Conservation (phyloP, 495 filamentous ascomycete genomes). For the Amniculicola lignicola region DNA sequence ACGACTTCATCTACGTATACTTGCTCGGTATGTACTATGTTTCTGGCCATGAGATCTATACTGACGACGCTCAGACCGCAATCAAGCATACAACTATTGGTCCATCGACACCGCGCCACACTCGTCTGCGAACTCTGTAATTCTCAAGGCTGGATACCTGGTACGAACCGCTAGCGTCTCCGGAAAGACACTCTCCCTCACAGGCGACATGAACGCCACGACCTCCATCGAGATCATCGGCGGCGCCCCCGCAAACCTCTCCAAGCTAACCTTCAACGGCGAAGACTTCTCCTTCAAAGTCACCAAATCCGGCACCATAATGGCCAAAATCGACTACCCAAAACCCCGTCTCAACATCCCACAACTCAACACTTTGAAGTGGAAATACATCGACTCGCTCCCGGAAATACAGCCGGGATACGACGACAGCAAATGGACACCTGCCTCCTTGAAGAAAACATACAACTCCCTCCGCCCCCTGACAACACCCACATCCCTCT, state of each 20-base stretch:
- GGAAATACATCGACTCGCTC: constrained; percentile 68
- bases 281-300: constrained; percentile 14
- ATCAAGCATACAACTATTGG: constrained; percentile 76
- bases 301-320: constrained; percentile 48
- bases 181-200: constrained; percentile 53
- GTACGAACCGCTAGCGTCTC: constrained; percentile 59
- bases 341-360: constrained; percentile 56
- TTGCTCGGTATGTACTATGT: constrained; percentile 41
- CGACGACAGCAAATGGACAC: constrained; percentile 65
- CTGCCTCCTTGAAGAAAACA: constrained; percentile 53
- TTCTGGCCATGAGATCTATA: background rate
- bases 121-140: constrained; percentile 35
- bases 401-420: constrained; percentile 64
- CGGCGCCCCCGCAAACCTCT: constrained; percentile 47
- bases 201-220: constrained; percentile 70
- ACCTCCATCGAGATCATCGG: constrained; percentile 65
- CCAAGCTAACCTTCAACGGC: constrained; percentile 60
- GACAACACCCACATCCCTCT: constrained; percentile 62
- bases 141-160: constrained; percentile 74
- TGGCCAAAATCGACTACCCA: constrained; percentile 51
- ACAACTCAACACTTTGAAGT: constrained; percentile 54
- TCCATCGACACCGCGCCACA: constrained; percentile 51
- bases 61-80: constrained; percentile 51
- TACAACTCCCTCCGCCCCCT: constrained; percentile 57
- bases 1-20: constrained; percentile 50